phyloP scores from a whole-genome alignment of 495 filamentous ascomycete genomes.

The Thozetella sp. region DNA sequence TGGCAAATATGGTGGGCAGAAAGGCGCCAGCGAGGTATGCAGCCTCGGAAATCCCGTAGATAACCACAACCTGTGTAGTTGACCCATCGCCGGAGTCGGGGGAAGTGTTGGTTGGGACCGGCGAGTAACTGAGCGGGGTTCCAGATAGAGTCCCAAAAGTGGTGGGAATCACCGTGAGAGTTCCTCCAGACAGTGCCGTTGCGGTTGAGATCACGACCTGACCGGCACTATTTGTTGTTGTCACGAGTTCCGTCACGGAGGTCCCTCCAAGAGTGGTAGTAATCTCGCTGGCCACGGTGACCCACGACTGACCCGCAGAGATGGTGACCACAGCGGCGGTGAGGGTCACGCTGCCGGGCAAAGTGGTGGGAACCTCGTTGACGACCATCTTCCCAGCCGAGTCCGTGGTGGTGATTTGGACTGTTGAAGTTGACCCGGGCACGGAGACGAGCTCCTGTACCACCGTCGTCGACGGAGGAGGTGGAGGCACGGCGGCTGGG shows the following conservation, averaged over 20 bases:
- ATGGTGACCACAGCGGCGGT: not conserved
- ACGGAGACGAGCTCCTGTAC: not conserved
- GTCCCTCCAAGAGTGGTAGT: not conserved
- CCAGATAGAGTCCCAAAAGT: not conserved
- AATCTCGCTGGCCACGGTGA: not conserved
- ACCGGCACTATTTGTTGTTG: not conserved
- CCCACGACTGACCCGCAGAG: not conserved
- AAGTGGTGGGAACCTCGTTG: not conserved
- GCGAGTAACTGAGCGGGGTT: not conserved
- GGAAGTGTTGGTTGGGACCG: not conserved
- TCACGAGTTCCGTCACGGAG: not conserved
- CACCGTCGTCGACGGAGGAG: not conserved
- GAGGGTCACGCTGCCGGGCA: not conserved
- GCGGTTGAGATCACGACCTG: not conserved
- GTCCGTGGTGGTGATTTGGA: not conserved
- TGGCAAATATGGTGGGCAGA: constrained; percentile 31
- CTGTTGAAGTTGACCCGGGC: not conserved
- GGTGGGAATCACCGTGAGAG: not conserved
- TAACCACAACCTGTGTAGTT: not conserved
- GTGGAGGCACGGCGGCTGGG: not conserved
- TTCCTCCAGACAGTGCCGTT: not conserved
- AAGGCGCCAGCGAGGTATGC: constrained; percentile 31
- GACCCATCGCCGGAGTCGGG: not conserved
- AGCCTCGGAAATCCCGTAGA: constrained; percentile 12
- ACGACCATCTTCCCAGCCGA: not conserved